phyloP scores from a whole-genome alignment of 139 green algal species.

The Desmodesmus armatus region DNA sequence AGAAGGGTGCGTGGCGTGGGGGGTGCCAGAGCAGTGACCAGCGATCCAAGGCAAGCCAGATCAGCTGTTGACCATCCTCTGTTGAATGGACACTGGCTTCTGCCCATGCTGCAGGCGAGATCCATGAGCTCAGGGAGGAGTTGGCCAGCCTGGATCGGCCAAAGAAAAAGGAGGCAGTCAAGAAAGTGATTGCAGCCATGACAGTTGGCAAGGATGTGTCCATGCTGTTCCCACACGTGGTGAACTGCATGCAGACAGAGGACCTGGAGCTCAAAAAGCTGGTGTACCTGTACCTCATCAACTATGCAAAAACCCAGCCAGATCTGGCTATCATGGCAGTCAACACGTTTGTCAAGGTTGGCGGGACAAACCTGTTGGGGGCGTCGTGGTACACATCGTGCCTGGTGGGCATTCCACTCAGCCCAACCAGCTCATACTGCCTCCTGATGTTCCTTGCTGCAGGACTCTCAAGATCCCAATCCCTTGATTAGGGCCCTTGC shows the following conservation, averaged over 20 bases:
- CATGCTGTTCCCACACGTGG: constrained; percentile 95
- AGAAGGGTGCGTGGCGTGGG: constrained; percentile 80
- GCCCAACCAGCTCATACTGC: too few relatives aligned
- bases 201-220: constrained; percentile 99
- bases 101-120: constrained; percentile 93
- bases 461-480: constrained; percentile 98
- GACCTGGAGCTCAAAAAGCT: constrained; percentile 94
- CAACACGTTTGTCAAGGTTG: constrained; percentile 99
- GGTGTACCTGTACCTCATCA: constrained; percentile 99
- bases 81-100: too few relatives aligned
- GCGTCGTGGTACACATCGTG: too few relatives aligned
- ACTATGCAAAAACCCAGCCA: constrained; percentile 99
- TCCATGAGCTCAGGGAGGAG: constrained; percentile 97
- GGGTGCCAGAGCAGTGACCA: too few relatives aligned
- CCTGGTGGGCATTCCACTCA: too few relatives aligned
- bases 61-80: neutral
- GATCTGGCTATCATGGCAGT: constrained; percentile 99
- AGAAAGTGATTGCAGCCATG: constrained; percentile 98
- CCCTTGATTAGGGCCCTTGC: constrained; percentile 97
- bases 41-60: neutral
- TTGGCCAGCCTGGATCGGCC: constrained; percentile 86
- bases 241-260: constrained; percentile 98
- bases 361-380: neutral
- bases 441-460: constrained; percentile 32
- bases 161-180: constrained; percentile 97